phyloP scores from a whole-genome alignment of 2,329 filamentous ascomycete genomes.

The Diaporthe australafricana region DNA sequence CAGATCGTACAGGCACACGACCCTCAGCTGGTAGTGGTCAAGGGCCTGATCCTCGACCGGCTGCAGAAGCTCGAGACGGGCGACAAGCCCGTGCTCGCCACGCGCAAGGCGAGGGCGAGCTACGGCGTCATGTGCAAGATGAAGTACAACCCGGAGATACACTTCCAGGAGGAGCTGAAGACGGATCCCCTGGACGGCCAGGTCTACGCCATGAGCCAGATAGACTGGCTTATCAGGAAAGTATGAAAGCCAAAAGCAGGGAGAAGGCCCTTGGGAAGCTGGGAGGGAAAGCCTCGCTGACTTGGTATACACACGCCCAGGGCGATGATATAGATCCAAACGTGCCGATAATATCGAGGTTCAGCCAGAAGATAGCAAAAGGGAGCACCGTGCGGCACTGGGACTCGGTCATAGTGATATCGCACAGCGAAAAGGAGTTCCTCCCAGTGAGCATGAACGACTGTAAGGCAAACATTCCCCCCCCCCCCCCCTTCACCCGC shows the following conservation, averaged over 20 bases:
- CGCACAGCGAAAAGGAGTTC: constrained; percentile 49
- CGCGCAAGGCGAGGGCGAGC: constrained; percentile 54
- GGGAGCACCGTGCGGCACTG: constrained; percentile 49
- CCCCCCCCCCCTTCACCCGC: neutral
- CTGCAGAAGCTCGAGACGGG: constrained; percentile 59
- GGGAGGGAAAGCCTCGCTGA: neutral
- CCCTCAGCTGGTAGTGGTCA: constrained; percentile 66
- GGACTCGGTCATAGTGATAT: constrained; percentile 54
- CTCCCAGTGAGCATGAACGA: constrained; percentile 53
- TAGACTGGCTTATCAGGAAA: constrained; percentile 56
- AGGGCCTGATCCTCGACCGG: constrained; percentile 63
- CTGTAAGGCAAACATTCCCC: constrained; percentile 43
- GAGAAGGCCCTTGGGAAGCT: no score
- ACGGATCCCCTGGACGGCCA: constrained; percentile 49
- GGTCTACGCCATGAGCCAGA: constrained; percentile 54
- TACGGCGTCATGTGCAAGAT: constrained; percentile 55
- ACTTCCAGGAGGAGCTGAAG: constrained; percentile 50
- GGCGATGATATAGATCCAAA: constrained; percentile 54
- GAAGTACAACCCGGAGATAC: constrained; percentile 50
- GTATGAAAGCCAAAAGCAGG: constrained; percentile 37
- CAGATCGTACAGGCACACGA: constrained; percentile 59
- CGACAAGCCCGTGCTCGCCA: constrained; percentile 54
- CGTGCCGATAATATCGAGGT: constrained; percentile 48
- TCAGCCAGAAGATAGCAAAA: constrained; percentile 47
- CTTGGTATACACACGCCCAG: constrained; percentile 40